Evolutionary conservation across 1,139 yeast species (phyloP).

Genomic region (Nadsonia commutata): DNA sequence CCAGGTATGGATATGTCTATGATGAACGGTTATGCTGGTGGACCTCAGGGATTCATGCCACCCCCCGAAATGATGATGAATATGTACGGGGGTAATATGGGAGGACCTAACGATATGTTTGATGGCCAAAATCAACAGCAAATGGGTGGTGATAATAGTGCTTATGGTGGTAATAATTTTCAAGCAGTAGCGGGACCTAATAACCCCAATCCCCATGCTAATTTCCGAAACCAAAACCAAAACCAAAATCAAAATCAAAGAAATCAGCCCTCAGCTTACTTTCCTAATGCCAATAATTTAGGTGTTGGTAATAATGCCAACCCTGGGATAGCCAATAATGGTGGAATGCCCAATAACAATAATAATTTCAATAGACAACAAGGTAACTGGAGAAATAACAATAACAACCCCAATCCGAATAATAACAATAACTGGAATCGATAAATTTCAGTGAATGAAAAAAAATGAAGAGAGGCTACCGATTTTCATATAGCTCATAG

Average conservation of each 20-base stretch:
- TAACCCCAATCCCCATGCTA: background rate
- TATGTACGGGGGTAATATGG: background rate
- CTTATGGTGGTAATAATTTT: background rate
- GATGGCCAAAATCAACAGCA: background rate
- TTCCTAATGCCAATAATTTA: background rate
- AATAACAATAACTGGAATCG: background rate
- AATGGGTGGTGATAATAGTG: background rate
- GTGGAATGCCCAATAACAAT: background rate
- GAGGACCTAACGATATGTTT: background rate
- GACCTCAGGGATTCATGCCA: constrained; percentile 5
- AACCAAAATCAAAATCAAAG: background rate
- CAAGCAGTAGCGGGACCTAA: background rate
- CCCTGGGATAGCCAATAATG: background rate
- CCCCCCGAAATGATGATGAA: background rate
- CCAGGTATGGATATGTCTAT: constrained; percentile 9
- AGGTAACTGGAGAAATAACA: background rate
- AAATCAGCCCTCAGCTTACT: background rate
- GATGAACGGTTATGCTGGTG: constrained; percentile 12
- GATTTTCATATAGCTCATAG: no score
- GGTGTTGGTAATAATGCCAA: background rate
- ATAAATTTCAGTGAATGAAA: no score
- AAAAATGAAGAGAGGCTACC: no score
- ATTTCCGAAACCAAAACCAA: no score
- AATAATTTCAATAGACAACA: background rate
- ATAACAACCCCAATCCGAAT: background rate